Evolutionary conservation across 23 red algal genomes (phyloP).

Genomic region (Chondrus crispus): DNA sequence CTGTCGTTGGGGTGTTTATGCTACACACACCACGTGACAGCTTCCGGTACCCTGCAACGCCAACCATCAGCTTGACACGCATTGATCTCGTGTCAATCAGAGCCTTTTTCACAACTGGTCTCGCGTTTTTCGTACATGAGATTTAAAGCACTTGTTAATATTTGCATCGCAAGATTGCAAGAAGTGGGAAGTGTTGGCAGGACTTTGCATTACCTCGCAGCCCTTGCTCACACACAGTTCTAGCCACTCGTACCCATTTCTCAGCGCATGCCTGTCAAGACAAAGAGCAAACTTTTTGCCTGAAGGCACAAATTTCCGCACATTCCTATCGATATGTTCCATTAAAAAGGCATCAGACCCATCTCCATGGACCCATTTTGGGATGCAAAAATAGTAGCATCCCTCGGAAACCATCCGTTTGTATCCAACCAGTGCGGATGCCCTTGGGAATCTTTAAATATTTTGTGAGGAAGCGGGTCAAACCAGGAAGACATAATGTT

Average conservation of each 20-base stretch:
- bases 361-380: background rate
- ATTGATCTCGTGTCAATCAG: background rate
- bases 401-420: background rate
- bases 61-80: background rate
- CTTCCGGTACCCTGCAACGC: background rate
- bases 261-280: background rate
- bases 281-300: background rate
- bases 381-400: background rate
- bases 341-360: background rate
- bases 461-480: background rate
- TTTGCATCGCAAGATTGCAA: background rate
- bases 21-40: too few relatives aligned
- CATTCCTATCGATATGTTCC: background rate
- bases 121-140: background rate
- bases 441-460: background rate
- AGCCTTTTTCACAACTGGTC: background rate
- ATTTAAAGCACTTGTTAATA: conserved; percentile 4
- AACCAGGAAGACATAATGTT: background rate
- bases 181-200: background rate
- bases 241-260: background rate
- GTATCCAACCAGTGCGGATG: background rate
- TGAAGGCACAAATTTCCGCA: background rate
- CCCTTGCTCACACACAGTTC: background rate
- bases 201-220: conserved; percentile 1
- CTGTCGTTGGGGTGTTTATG: too few relatives aligned